These are phyloP conservation scores for Gossypium gossypioides DNA, from an alignment of 441 rosid genomes.

Conservation along the genomic window DNA sequence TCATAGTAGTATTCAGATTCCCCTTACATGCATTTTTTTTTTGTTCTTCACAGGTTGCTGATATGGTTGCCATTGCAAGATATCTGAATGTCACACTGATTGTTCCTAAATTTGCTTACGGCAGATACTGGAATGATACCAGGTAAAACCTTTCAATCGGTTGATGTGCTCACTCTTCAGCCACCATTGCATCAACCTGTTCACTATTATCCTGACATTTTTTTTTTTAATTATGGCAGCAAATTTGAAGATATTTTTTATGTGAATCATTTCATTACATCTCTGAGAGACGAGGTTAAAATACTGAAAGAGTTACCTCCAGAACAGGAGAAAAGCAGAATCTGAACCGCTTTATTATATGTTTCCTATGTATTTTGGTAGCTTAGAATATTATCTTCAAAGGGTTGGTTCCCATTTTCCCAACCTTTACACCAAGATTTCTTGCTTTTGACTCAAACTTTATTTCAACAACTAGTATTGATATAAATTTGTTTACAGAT, in stretches of 20 bases:
- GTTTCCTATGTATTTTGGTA: conserved; percentile 54
- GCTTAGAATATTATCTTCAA: conserved; percentile 42
- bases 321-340: conserved; percentile 36
- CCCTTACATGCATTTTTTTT: background rate
- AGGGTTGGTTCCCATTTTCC: conserved; percentile 7
- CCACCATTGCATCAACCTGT: too few species aligned
- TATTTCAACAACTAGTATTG: background rate
- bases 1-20: background rate
- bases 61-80: conserved; percentile 60
- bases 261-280: conserved; percentile 49
- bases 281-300: conserved; percentile 57
- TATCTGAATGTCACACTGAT: conserved; percentile 57
- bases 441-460: background rate
- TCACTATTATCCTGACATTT: too few species aligned
- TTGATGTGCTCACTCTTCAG: too few species aligned
- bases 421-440: background rate
- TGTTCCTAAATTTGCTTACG: conserved; percentile 57
- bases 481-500: conserved; percentile 24
- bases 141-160: conserved; percentile 22
- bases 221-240: conserved; percentile 19
- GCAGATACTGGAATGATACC: conserved; percentile 60
- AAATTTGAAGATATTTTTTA: conserved; percentile 59
- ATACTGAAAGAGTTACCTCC: conserved; percentile 54
- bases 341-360: conserved; percentile 33
- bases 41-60: conserved; percentile 40